Evolutionary conservation across 2,329 filamentous ascomycete species (phyloP).

Genomic region (Penicillium psychrosexuale): DNA sequence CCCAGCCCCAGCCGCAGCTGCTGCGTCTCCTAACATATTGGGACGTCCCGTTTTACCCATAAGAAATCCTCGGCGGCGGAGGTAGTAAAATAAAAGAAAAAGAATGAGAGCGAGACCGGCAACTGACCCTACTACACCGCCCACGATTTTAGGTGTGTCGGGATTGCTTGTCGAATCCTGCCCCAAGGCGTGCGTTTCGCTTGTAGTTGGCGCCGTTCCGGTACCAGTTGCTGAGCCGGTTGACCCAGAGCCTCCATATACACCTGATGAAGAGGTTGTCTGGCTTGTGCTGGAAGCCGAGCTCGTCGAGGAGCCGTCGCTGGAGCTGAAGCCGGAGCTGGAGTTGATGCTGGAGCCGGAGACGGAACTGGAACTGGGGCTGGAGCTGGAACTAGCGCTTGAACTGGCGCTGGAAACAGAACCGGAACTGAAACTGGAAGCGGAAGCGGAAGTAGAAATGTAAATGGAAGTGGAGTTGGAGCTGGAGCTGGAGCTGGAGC

Average conservation of each 20-base stretch:
- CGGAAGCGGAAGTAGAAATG: too few species aligned
- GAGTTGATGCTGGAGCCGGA: too few species aligned
- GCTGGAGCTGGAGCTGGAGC: too few species aligned
- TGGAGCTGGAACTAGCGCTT: too few species aligned
- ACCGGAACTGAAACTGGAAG: too few species aligned
- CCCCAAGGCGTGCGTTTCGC: slow-evolving; percentile 10
- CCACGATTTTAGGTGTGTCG: slow-evolving; percentile 55
- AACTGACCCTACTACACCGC: slow-evolving; percentile 61
- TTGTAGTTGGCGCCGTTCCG: slow-evolving; percentile 12
- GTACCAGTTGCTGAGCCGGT: slow-evolving; percentile 8
- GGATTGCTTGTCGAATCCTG: slow-evolving; percentile 22
- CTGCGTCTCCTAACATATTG: slow-evolving; percentile 27
- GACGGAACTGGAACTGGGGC: too few species aligned
- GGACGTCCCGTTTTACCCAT: slow-evolving; percentile 19
- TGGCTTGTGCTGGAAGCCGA: neutral
- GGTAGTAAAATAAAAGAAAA: slow-evolving; percentile 27
- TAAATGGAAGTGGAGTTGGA: too few species aligned
- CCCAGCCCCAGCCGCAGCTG: neutral
- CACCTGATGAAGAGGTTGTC: neutral
- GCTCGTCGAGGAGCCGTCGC: neutral
- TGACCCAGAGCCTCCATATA: neutral
- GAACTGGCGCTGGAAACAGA: too few species aligned
- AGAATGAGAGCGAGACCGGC: slow-evolving; percentile 56
- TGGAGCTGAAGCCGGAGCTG: neutral
- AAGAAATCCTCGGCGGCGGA: slow-evolving; percentile 52